Evolutionary conservation across 106 monocot genomes (phyloP).

Genomic region (Triglochin maritima): DNA sequence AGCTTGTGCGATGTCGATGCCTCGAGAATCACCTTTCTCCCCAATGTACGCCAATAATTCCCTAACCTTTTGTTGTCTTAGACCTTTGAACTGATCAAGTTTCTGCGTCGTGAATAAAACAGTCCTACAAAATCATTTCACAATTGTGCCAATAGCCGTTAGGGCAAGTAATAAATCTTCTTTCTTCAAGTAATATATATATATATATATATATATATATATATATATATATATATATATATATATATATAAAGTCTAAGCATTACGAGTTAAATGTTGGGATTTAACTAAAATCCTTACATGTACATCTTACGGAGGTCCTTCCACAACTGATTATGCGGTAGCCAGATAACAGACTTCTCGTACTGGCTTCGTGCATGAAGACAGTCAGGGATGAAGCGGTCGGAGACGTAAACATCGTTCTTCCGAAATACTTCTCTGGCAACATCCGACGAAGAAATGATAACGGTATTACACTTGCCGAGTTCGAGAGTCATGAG

Average conservation of each 20-base stretch:
- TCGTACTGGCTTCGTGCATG: slow-evolving; percentile 10
- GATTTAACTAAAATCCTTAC: neutral
- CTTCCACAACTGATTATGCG: slow-evolving; percentile 15
- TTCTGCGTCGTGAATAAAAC: slow-evolving; percentile 9
- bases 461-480: neutral
- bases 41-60: slow-evolving; percentile 17
- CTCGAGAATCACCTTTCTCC: neutral
- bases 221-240: no score
- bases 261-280: no score
- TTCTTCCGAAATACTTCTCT: slow-evolving; percentile 15
- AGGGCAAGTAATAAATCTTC: no score
- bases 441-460: slow-evolving; percentile 14
- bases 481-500: slow-evolving; percentile 10
- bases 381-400: slow-evolving; percentile 1
- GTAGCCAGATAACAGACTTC: slow-evolving; percentile 8
- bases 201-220: no score
- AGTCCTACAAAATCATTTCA: no score
- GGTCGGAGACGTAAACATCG: slow-evolving; percentile 16
- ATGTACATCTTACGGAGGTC: slow-evolving; percentile 18
- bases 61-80: slow-evolving; percentile 12
- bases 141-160: no score
- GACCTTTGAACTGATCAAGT: slow-evolving; percentile 7
- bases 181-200: no score
- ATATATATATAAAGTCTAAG: no score
- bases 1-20: slow-evolving; percentile 16